Conservation (phyloP, 768 basidiomycete genomes). For the Naganishia friedmannii region DNA sequence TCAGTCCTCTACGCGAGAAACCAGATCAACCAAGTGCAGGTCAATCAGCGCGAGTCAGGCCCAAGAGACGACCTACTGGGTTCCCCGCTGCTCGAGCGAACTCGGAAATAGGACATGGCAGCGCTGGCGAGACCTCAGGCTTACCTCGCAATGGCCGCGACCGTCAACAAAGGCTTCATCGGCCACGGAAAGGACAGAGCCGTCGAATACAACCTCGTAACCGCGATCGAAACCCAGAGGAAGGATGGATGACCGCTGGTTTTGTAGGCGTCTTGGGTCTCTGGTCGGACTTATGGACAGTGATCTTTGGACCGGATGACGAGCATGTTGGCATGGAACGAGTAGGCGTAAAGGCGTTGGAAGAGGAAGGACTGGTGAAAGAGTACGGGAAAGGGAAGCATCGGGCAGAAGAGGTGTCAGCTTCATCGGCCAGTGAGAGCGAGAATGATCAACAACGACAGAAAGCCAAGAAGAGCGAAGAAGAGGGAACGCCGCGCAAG, state of each 20-base stretch:
- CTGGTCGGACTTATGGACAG: constrained; percentile 17
- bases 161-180: background rate
- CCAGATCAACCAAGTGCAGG: background rate
- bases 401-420: constrained; percentile 7
- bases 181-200: background rate
- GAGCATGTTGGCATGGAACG: background rate
- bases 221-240: constrained; percentile 21
- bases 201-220: constrained; percentile 1
- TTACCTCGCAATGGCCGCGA: background rate
- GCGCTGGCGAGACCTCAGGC: background rate
- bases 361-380: background rate
- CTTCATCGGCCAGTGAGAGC: constrained; percentile 22
- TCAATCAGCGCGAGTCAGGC: background rate
- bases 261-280: constrained; percentile 9
- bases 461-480: background rate
- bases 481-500: background rate
- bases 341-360: background rate
- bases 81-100: background rate
- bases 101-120: background rate
- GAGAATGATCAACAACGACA: background rate
- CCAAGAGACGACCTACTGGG: background rate
- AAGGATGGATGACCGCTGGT: constrained; percentile 21
- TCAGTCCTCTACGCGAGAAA: background rate
- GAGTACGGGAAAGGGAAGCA: constrained; percentile 16
- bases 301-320: constrained; percentile 19